phyloP scores from a whole-genome alignment of 495 filamentous ascomycete species.

The Sporormia fimetaria region DNA sequence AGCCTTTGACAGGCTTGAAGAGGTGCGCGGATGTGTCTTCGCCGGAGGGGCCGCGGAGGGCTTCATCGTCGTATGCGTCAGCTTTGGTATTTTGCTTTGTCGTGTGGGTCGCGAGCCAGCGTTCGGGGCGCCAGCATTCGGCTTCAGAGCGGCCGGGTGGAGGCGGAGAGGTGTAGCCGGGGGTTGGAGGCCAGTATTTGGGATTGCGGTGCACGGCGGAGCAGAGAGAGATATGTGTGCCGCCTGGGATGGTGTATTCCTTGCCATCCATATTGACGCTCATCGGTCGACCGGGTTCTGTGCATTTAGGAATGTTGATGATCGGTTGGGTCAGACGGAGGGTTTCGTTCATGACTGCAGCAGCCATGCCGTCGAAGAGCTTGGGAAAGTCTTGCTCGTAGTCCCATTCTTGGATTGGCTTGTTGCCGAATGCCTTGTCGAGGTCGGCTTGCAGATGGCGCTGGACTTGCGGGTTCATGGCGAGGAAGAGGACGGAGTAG shows the following conservation, averaged over 20 bases:
- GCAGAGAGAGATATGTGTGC: constrained; percentile 38
- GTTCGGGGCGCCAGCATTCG: constrained; percentile 41
- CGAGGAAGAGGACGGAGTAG: constrained; percentile 50
- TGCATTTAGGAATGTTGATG: constrained; percentile 49
- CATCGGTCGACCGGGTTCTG: constrained; percentile 38
- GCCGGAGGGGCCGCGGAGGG: constrained; percentile 45
- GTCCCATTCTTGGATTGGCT: constrained; percentile 45
- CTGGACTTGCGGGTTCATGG: constrained; percentile 46
- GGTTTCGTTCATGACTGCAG: constrained; percentile 58
- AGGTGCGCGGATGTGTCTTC: constrained; percentile 43
- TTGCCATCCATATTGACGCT: constrained; percentile 41
- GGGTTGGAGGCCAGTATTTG: constrained; percentile 43
- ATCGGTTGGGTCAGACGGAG: constrained; percentile 54
- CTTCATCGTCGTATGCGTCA: constrained; percentile 39
- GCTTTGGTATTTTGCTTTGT: constrained; percentile 31
- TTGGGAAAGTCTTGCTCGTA: constrained; percentile 48
- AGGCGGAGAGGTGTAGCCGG: too few species aligned
- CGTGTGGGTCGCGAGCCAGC: constrained; percentile 46
- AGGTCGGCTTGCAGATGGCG: constrained; percentile 50
- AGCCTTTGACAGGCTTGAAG: constrained; percentile 50
- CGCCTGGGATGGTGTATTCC: constrained; percentile 40
- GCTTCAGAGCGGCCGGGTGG: constrained; percentile 35
- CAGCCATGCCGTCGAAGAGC: constrained; percentile 49
- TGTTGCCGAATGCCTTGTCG: constrained; percentile 43
- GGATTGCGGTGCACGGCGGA: constrained; percentile 49